Base-by-base conservation (phyloP, 2,329 filamentous ascomycete species). In the Ceratocystis huliohia region DNA sequence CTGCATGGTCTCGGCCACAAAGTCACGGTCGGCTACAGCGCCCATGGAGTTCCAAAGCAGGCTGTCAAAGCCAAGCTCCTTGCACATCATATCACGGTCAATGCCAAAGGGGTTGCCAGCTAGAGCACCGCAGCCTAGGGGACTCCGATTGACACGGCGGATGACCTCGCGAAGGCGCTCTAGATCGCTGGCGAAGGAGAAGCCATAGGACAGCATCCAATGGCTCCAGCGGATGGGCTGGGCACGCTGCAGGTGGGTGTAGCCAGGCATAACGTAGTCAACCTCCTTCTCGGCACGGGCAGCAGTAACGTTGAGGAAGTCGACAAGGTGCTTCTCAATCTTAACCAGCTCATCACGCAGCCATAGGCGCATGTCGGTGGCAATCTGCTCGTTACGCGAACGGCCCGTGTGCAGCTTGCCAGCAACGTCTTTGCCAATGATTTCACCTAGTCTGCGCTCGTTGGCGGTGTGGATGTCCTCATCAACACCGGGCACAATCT, bases 371-470 rank as follows among this genome's bases (percentile, higher is more conserved):
- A 96, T 93, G 72, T 96, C 91, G 25, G 88, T 92, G 61, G 87
- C 91, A 66, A 96, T 85, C 77, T 96, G 91, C 77, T 96, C 91
- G 73, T 96, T 96, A 71, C 91, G 84, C 75, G 88, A 92, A 64
- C 92, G 87, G 56, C 87, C 87, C 2, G 91, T 96, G 77, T 96
- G 92, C 67, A 96, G 83, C 79, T 96, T 96, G 28, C 92, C 91
- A 0, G 87, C 90, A 67, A 88, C 85, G 30, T 91, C 84, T 75
- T 88, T 92, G 72, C 91, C 90, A 69, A 96, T 92, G 69, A 96
- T 82, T 78, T 96, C 91, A 64, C 89, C 88, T 1, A 90, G 76
- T 1, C 87, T 82, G 65, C 87, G 84, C 76, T 88, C 86, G 70
- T 88, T 88, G 67, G 85, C 85, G 0, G 86, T 88, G 74, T 88